Evolutionary conservation across 257 asterid genomes (phyloP), one percentile per base, ranked within the genome.

Genomic region (Petrea volubilis): DNA sequence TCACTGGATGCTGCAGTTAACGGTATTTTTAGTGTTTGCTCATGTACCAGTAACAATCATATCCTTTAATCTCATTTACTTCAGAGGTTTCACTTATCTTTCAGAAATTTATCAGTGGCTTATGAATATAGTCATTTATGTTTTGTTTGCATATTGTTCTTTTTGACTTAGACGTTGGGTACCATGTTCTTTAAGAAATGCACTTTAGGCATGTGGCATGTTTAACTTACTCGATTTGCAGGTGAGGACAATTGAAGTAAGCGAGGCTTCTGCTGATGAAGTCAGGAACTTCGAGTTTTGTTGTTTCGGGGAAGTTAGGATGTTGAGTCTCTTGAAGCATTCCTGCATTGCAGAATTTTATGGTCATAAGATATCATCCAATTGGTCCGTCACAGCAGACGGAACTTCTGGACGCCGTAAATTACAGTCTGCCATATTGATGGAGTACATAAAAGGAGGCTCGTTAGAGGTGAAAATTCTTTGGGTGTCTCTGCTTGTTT

Each of bases 391-490:
- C 53, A 61, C 89, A 6, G 77, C 76, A 10, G 86, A 90, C 50
- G 95, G 88, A 68, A 76, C 74, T 64, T 77, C 81, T 51, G 88
- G 83, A 67, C 63, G 74, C 6, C 96, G 96, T 38, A 67, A 73
- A 64, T 58, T 95, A 63, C 91, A 83, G 68, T 88, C 97, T 44
- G 86, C 91, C 64, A 85, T 92, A 73, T 75, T 88, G 65, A 95
- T 92, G 98, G 99, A 95, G 78, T 80, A 88, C 75, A 75, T 95
- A 17, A 77, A 88, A 80, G 99, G 99, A 83, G 99, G 98, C 65
- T 92, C 99, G 60, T 72, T 92, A 49, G 90, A 71, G 96, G 99
- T 92, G 69, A 72, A 40, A 20, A 78, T 64, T 77, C 58, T 73
- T 62, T 46, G 20, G n/a, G 27, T 5, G 24, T 33, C 57, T 44